phyloP scores from a whole-genome alignment of 202 grass and related monocot genomes.

The Setaria italica region DNA sequence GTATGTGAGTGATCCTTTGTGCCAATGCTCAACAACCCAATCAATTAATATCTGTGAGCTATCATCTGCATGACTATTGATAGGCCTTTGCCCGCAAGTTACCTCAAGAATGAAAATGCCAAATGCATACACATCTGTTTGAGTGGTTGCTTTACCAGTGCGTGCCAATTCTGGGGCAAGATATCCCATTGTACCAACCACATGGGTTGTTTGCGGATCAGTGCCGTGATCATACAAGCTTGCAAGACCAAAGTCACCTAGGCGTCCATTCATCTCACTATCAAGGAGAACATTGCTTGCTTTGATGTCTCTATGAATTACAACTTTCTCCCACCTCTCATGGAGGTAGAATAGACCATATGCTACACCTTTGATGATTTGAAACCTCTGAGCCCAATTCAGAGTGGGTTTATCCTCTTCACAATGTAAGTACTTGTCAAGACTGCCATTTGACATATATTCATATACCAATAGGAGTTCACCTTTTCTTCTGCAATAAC shows the following conservation, averaged over 20 bases:
- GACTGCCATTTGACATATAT: constrained; percentile 45
- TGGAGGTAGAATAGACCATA: constrained; percentile 43
- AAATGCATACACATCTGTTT: constrained; percentile 51
- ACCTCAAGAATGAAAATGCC: constrained; percentile 51
- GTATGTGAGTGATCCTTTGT: constrained; percentile 31
- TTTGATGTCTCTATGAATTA: constrained; percentile 50
- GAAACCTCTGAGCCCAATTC: constrained; percentile 37
- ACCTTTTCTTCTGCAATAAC: constrained; percentile 48
- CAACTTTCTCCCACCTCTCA: constrained; percentile 53
- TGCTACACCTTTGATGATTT: constrained; percentile 45
- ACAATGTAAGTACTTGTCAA: constrained; percentile 43
- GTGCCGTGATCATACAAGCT: constrained; percentile 51
- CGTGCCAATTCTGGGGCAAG: constrained; percentile 37
- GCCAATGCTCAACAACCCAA: constrained; percentile 52
- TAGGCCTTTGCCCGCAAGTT: constrained; percentile 34
- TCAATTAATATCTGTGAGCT: constrained; percentile 36
- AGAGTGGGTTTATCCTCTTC: constrained; percentile 13
- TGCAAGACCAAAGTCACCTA: constrained; percentile 53
- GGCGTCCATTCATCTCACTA: constrained; percentile 43
- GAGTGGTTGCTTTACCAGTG: constrained; percentile 36
- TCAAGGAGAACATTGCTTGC: constrained; percentile 54
- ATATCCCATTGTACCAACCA: constrained; percentile 48
- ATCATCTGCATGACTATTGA: not conserved
- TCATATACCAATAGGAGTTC: constrained; percentile 47
- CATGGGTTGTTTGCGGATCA: constrained; percentile 42